phyloP scores from a whole-genome alignment of 2,329 filamentous ascomycete species.

The Botrytis porri region DNA sequence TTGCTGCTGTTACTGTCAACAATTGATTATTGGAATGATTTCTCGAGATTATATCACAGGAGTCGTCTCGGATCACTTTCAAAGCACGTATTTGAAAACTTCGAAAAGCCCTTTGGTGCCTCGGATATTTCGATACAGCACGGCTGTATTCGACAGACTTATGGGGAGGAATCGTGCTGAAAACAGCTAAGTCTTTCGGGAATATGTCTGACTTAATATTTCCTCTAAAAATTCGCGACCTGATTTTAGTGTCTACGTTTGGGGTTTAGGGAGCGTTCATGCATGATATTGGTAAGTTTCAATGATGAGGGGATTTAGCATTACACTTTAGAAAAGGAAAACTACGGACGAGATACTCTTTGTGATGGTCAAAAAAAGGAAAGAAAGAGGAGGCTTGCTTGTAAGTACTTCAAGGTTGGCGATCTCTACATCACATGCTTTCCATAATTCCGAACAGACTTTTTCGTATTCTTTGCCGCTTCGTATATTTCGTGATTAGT shows the following conservation, averaged over 20 bases:
- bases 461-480: slow-evolving; percentile 6
- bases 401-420: slow-evolving; percentile 39
- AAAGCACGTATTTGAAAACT: not conserved
- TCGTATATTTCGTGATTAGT: slow-evolving; percentile 7
- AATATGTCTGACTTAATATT: slow-evolving; percentile 25
- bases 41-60: not conserved
- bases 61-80: not conserved
- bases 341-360: not conserved
- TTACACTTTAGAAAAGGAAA: slow-evolving; percentile 11
- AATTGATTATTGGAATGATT: slow-evolving; percentile 8
- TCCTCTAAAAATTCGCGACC: slow-evolving; percentile 24
- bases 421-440: slow-evolving; percentile 30
- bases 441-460: slow-evolving; percentile 15
- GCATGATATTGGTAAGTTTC: slow-evolving; percentile 28
- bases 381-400: slow-evolving; percentile 25
- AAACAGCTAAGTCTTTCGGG: slow-evolving; percentile 35
- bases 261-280: slow-evolving; percentile 6
- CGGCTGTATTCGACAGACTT: slow-evolving; percentile 9
- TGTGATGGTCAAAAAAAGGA: not conserved
- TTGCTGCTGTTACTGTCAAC: slow-evolving; percentile 32
- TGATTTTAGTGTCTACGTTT: slow-evolving; percentile 30
- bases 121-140: not conserved
- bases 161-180: slow-evolving; percentile 19
- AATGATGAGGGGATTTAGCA: slow-evolving; percentile 8
- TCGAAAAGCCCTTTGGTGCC: not conserved